These are phyloP conservation scores for Leccinum rimulosum DNA, from an alignment of 768 basidiomycete species.

Conservation along the genomic window DNA sequence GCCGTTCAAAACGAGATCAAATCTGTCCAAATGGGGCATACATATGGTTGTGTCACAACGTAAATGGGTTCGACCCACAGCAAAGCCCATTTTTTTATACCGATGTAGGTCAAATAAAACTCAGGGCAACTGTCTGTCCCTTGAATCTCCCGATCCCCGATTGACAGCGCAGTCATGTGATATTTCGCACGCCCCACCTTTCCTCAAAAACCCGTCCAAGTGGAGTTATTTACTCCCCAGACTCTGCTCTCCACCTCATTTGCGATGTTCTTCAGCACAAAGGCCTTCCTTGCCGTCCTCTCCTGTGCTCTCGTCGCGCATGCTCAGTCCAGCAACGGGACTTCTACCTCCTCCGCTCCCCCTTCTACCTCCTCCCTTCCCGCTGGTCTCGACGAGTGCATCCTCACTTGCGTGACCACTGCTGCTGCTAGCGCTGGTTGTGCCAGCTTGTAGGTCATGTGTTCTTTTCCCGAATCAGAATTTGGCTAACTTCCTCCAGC, in stretches of 20 bases:
- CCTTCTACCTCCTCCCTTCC: neutral
- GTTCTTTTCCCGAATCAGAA: neutral
- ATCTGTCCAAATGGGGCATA: too few relatives aligned
- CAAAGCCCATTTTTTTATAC: too few relatives aligned
- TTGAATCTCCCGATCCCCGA: too few relatives aligned
- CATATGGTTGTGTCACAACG: too few relatives aligned
- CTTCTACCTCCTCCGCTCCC: neutral
- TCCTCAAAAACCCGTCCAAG: constrained; percentile 14
- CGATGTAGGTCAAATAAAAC: too few relatives aligned
- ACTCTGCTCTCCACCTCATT: neutral
- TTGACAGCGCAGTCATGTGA: neutral
- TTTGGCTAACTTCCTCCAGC: constrained; percentile 23
- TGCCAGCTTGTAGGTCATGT: constrained; percentile 13
- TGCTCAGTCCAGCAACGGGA: constrained; percentile 15
- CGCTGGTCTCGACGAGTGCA: constrained; percentile 4
- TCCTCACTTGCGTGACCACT: neutral
- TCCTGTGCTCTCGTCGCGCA: constrained; percentile 18
- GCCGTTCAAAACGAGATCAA: too few relatives aligned
- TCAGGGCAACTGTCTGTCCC: too few relatives aligned
- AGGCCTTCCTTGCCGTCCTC: constrained; percentile 17
- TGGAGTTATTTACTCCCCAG: neutral
- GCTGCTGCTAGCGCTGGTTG: constrained; percentile 8
- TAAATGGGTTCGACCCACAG: too few relatives aligned
- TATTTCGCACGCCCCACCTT: constrained; percentile 10
- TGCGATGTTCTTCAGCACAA: constrained; percentile 20